These are phyloP conservation scores for Prunus persica DNA, from an alignment of 306 rosid species.

Conservation along the genomic window Prunus_persica_NCBIv2 NC_034009.1:9210501-9211000, in stretches of 20 bases:
- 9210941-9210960: conserved; percentile 89
- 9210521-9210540: conserved; percentile 98
- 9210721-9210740: not conserved
- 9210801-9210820: not conserved
- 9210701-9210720: not conserved
- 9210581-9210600: not conserved
- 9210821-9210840: not conserved
- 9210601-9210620: too few relatives aligned
- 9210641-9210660: not conserved
- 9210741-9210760: not conserved
- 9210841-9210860: not conserved
- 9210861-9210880: not conserved
- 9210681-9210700: not conserved
- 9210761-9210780: not conserved
- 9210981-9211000: conserved; percentile 92
- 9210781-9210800: not conserved
- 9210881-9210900: too few relatives aligned
- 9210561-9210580: conserved; percentile 74
- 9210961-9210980: conserved; percentile 83
- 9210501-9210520: conserved; percentile 97
- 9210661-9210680: not conserved
- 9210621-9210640: not conserved
- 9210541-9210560: conserved; percentile 81
- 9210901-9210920: not conserved
- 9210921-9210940: conserved; percentile 79